phyloP scores from a whole-genome alignment of 306 rosid species.

The Vachellia collinsii region DNA sequence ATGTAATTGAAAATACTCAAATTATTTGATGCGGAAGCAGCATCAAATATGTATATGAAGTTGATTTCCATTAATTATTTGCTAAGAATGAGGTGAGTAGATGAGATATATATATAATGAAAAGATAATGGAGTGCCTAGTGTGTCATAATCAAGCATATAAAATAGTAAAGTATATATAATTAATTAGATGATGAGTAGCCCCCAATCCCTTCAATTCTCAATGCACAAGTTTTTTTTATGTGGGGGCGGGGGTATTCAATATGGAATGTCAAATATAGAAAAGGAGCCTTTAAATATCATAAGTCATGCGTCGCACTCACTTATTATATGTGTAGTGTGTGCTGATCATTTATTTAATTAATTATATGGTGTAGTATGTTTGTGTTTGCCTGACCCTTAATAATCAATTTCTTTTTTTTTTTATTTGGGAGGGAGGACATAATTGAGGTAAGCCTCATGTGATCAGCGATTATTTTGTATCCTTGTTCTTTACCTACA shows the following conservation, averaged over 20 bases:
- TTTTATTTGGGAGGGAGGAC: no score
- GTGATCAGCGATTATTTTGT: no score
- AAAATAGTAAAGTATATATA: slow-evolving; percentile 21
- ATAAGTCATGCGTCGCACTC: neutral
- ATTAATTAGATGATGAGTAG: neutral
- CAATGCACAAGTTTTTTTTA: no score
- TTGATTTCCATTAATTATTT: neutral
- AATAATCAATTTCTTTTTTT: neutral
- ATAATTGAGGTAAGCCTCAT: no score
- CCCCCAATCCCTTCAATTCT: neutral
- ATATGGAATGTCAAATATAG: neutral
- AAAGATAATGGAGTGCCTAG: neutral
- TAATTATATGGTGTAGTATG: neutral
- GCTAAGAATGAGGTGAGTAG: neutral
- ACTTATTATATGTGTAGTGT: no score
- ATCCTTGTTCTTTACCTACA: no score
- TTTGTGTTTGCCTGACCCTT: neutral
- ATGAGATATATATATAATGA: neutral
- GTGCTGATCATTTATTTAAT: no score
- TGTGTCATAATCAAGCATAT: slow-evolving; percentile 6
- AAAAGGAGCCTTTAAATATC: neutral
- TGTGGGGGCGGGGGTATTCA: neutral
- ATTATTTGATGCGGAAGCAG: neutral
- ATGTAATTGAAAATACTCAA: neutral
- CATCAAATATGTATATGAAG: neutral